These are phyloP conservation scores for Citropsis articulata DNA, from an alignment of 345 rosid species.

Conservation along the genomic window DNA sequence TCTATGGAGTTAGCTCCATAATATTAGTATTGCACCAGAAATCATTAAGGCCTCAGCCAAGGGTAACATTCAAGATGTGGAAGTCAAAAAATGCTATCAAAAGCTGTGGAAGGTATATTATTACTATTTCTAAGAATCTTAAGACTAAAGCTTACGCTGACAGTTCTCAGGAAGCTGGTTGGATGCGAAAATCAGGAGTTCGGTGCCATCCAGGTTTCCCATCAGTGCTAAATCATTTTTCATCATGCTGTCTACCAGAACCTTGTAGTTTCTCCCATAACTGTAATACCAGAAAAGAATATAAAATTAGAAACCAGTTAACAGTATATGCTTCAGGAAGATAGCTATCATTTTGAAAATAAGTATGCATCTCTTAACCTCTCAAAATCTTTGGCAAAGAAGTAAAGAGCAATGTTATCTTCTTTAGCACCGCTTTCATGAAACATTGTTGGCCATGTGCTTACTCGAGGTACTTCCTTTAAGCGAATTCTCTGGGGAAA, in stretches of 20 bases:
- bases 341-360: background rate
- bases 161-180: conserved; percentile 78
- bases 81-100: background rate
- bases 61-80: background rate
- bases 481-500: conserved; percentile 56
- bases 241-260: conserved; percentile 74
- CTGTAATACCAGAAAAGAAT: conserved; percentile 42
- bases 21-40: background rate
- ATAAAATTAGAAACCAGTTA: background rate
- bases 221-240: conserved; percentile 81
- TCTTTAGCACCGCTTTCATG: conserved; percentile 64
- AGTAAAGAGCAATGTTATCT: conserved; percentile 89
- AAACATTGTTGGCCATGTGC: conserved; percentile 89
- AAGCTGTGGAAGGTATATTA: background rate
- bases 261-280: conserved; percentile 73
- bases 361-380: conserved; percentile 40
- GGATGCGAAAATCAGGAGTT: conserved; percentile 84
- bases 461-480: conserved; percentile 76
- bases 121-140: background rate
- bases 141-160: conserved; percentile 64
- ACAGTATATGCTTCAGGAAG: conserved; percentile 3
- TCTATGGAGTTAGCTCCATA: background rate
- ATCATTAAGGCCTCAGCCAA: background rate
- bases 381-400: conserved; percentile 86
- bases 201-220: conserved; percentile 69